A percentile compares a stretch with the other conserved stretches of the same genome.
Conservation (phyloP, 257 asterid genomes). For the Przewalskia tangutica region DNA sequence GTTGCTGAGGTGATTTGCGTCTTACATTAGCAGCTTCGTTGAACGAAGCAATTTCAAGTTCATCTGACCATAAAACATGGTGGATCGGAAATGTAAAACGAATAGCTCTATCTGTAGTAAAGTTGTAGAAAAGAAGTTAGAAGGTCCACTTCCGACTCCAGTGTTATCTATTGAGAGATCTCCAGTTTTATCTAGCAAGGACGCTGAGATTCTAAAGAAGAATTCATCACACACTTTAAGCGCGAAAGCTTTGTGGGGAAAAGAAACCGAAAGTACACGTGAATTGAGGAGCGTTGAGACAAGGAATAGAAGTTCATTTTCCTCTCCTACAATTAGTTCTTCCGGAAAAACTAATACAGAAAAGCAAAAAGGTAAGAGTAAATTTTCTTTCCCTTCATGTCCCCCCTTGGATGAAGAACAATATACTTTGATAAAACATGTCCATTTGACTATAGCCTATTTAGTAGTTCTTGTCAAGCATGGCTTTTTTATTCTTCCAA, state of each 20-base stretch:
- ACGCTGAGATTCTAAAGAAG: background rate
- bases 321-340: background rate
- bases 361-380: background rate
- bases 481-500: background rate
- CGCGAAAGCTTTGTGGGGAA: background rate
- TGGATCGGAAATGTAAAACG: background rate
- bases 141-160: background rate
- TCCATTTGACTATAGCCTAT: background rate
- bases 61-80: background rate
- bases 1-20: background rate
- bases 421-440: background rate
- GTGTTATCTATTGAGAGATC: background rate
- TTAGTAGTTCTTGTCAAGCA: background rate
- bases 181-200: constrained; percentile 1
- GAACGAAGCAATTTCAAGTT: background rate
- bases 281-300: background rate
- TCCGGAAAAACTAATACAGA: background rate
- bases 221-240: background rate
- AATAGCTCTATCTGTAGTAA: background rate
- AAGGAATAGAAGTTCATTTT: background rate
- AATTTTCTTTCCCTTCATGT: background rate
- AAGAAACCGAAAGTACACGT: background rate
- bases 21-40: background rate
- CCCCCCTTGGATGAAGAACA: background rate
- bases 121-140: background rate